A percentile compares a stretch with the other conserved stretches of the same genome.
Conservation (phyloP, 148 eudicot genomes). For the Gaultheria prostrata region DNA sequence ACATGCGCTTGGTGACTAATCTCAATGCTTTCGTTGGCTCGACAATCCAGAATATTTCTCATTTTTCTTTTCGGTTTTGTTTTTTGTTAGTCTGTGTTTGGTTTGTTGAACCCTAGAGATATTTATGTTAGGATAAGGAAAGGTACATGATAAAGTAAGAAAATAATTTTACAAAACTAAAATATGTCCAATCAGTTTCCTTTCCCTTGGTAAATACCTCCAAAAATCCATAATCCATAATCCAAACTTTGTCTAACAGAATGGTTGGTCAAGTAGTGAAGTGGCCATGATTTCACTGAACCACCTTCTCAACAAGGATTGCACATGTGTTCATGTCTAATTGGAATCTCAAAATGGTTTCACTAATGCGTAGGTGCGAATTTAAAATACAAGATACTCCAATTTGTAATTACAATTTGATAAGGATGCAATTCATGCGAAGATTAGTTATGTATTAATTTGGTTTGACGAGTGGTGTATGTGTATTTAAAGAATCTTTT, state of each 20-base stretch:
- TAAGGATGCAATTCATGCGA: no score
- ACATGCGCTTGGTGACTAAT: conserved; percentile 13
- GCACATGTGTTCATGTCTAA: no score
- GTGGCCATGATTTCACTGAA: no score
- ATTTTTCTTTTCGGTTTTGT: not conserved
- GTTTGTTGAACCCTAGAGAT: not conserved
- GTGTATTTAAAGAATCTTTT: no score
- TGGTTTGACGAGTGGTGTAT: no score
- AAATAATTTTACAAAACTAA: not conserved
- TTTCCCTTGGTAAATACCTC: not conserved
- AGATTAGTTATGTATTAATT: no score
- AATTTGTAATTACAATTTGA: no score
- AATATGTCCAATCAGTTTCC: not conserved
- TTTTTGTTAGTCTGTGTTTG: not conserved
- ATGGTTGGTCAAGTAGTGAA: not conserved
- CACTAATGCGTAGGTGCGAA: no score
- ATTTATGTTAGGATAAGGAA: not conserved
- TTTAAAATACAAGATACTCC: no score
- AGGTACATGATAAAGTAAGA: not conserved
- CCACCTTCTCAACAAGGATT: no score
- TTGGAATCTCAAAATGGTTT: no score
- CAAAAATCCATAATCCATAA: not conserved
- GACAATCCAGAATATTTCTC: conserved; percentile 17
- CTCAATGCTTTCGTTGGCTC: conserved; percentile 22
- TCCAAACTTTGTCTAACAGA: not conserved